Evolutionary conservation across 441 rosid species (phyloP), one percentile per base, ranked within the genome.

Genomic region (Pelargonium fulgidum): DNA sequence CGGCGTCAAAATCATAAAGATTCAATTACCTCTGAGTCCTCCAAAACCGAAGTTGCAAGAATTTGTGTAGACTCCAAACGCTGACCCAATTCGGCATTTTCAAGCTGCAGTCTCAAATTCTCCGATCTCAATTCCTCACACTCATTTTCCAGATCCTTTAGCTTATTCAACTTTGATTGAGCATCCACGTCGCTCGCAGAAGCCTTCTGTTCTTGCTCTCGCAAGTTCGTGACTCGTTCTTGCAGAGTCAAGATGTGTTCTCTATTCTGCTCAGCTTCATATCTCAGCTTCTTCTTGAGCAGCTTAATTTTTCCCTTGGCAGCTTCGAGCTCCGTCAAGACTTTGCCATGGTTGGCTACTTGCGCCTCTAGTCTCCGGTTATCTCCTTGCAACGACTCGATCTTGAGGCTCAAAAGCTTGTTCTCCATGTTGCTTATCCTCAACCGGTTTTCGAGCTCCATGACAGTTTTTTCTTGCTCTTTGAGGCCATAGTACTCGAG

Each of bases 401-500:
- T 88, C 83, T 88, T 93, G 8, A 83, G 78, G 29, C 73, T 75
- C 64, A 89, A 81, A 65, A 87, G 85, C 81, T 85, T 86, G 52
- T 86, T 82, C 81, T 93, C 96, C 87, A 86, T 77, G 62, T 82
- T 81, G 70, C 82, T 89, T 64, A 88, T 71, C 80, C 87, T 89
- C 76, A 93, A 61, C 41, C 89, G 87, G 77, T 90, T 93, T 66
- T 88, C 85, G 47, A 93, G 85, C 79, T 93, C 98, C 79, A 79
- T 75, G 7, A 85, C 83, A 20, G 86, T 81, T 11, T 86, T 68
- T 79, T 89, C 90, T 73, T 88, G 93, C 76, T 91, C 96, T 77
- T 89, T 91, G 13, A 87, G 87, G 39, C 94, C 94, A 68, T 91
- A 90, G 66, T 83, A 93, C 76, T 93, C 96, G 1, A 89, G 83